Base-by-base conservation (phyloP, 192 early-diverging fungal species). In the Rhizophlyctis rosea region DNA sequence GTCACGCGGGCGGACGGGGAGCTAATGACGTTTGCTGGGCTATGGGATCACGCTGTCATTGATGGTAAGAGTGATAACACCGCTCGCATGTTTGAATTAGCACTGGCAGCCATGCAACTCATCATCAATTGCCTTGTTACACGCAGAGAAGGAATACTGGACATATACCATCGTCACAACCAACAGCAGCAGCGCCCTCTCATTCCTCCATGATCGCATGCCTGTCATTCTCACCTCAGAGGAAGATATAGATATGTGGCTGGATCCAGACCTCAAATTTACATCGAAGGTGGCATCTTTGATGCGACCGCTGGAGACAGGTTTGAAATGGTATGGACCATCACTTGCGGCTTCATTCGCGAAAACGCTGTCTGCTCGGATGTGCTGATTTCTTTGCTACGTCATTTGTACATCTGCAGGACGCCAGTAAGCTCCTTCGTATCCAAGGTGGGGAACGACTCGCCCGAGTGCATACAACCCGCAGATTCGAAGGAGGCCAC, bases 41-140 rank as follows among this genome's bases (percentile, higher is more conserved):
- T 78, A 4, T 78, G 54, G 73, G 91, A 90, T 23, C 83, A 84
- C 63, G 86, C 84, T 3, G 83, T 83, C 7, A 77, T 78, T n/a
- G 84, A 86, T 32, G 73, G 44, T 47, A 27, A 57, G 55, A 5
- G 53, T 30, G 1, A 1, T n/a, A n/a, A n/a, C n/a, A n/a, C n/a
- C n/a, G n/a, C n/a, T n/a, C n/a, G n/a, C n/a, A n/a, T n/a, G n/a
- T n/a, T n/a, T n/a, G n/a, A n/a, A n/a, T n/a, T n/a, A n/a, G n/a
- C n/a, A n/a, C n/a, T n/a, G n/a, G n/a, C n/a, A n/a, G n/a, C n/a
- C n/a, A n/a, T n/a, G n/a, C n/a, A n/a, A n/a, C n/a, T n/a, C n/a
- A n/a, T n/a, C n/a, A n/a, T n/a, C n/a, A n/a, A n/a, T n/a, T n/a
- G n/a, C n/a, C n/a, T n/a, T n/a, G n/a, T n/a, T n/a, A n/a, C n/a